Evolutionary conservation across 257 asterid genomes (phyloP).

Genomic region (Rehmannia glutinosa): DNA sequence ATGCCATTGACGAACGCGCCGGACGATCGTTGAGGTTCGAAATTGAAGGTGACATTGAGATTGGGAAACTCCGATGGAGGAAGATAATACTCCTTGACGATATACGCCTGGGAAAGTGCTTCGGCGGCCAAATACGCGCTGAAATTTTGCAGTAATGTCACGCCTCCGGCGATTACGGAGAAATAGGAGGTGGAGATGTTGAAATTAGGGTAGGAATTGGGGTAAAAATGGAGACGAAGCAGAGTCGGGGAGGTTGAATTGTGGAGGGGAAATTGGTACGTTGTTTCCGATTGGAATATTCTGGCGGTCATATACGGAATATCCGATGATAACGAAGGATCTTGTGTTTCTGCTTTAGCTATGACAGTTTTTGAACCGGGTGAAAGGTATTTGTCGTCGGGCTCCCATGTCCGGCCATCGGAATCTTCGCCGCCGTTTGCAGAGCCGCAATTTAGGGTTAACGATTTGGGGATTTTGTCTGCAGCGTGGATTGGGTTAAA

Average conservation of each 20-base stretch:
- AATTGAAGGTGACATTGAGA: slow-evolving; percentile 45
- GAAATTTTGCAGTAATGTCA: slow-evolving; percentile 48
- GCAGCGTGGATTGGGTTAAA: slow-evolving; percentile 6
- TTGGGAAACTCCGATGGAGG: slow-evolving; percentile 26
- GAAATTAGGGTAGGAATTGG: slow-evolving; percentile 47
- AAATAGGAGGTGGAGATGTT: slow-evolving; percentile 54
- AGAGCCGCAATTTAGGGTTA: slow-evolving; percentile 51
- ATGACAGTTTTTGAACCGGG: slow-evolving; percentile 28
- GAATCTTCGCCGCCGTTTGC: slow-evolving; percentile 31
- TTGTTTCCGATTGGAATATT: slow-evolving; percentile 45
- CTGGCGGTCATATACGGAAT: slow-evolving; percentile 68
- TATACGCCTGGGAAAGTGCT: slow-evolving; percentile 66
- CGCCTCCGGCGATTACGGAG: slow-evolving; percentile 37
- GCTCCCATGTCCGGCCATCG: slow-evolving; percentile 56
- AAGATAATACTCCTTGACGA: slow-evolving; percentile 59
- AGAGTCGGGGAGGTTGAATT: slow-evolving; percentile 34
- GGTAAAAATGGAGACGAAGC: slow-evolving; percentile 69
- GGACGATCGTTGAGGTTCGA: slow-evolving; percentile 21
- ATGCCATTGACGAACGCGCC: slow-evolving; percentile 72
- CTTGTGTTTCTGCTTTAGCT: slow-evolving; percentile 39
- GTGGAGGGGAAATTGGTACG: slow-evolving; percentile 43
- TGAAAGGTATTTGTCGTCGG: slow-evolving; percentile 37
- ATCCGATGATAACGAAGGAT: slow-evolving; percentile 49
- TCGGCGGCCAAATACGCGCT: slow-evolving; percentile 53
- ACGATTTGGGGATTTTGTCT: neutral